Evolutionary conservation across 129 eudicot species (phyloP).

Genomic region (Calendula officinalis): DNA sequence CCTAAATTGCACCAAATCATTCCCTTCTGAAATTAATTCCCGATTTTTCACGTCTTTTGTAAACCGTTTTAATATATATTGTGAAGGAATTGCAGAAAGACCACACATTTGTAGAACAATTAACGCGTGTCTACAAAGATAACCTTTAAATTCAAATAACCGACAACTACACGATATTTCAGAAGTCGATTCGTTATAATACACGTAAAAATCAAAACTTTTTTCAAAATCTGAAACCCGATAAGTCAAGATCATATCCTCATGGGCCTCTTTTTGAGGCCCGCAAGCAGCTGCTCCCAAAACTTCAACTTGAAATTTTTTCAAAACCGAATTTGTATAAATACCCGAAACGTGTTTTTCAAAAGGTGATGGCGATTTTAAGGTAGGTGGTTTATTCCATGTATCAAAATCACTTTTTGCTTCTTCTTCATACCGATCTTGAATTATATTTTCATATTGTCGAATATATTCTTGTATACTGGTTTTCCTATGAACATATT

Average conservation of each 20-base stretch:
- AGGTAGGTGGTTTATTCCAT: slow-evolving; percentile 68
- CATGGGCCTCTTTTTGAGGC: slow-evolving; percentile 60
- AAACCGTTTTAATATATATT: slow-evolving; percentile 80
- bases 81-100: slow-evolving; percentile 62
- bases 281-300: slow-evolving; percentile 86
- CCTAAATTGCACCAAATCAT: slow-evolving; percentile 61
- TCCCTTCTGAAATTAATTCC: slow-evolving; percentile 44
- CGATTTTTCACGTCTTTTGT: slow-evolving; percentile 70
- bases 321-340: slow-evolving; percentile 72
- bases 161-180: slow-evolving; percentile 80
- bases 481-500: slow-evolving; percentile 82
- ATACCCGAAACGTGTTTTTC: slow-evolving; percentile 71
- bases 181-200: slow-evolving; percentile 55
- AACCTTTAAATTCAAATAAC: slow-evolving; percentile 85
- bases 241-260: slow-evolving; percentile 40
- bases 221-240: slow-evolving; percentile 67
- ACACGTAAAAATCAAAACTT: slow-evolving; percentile 59
- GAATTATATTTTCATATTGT: slow-evolving; percentile 69
- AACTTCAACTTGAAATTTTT: slow-evolving; percentile 79
- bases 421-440: slow-evolving; percentile 94
- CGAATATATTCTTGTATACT: slow-evolving; percentile 63
- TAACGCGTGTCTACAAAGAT: slow-evolving; percentile 83
- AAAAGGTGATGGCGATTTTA: slow-evolving; percentile 90
- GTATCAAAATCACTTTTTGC: slow-evolving; percentile 84
- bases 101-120: slow-evolving; percentile 90